Evolutionary conservation across 169 alveolate species (phyloP).

Genomic region (Plasmodium vinckei): DNA sequence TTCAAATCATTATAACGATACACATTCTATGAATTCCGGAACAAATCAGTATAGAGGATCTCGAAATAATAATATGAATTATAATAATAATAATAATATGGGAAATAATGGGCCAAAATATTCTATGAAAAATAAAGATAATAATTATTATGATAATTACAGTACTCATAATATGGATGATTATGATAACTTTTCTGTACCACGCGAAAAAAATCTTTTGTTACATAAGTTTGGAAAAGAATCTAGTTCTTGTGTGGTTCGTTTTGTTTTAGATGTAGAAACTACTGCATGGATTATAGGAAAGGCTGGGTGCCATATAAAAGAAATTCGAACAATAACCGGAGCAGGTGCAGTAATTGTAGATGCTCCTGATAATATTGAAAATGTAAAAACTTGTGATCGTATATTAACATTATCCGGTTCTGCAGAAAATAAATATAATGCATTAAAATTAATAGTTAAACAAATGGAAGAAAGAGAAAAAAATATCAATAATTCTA

Average conservation of each 20-base stretch:
- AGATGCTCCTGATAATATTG: constrained; percentile 69
- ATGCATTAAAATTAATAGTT: constrained; percentile 65
- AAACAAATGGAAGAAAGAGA: constrained; percentile 76
- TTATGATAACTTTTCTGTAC: constrained; percentile 44
- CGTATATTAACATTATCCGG: constrained; percentile 68
- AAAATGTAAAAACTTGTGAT: constrained; percentile 74
- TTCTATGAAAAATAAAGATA: constrained; percentile 49
- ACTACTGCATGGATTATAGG: constrained; percentile 76
- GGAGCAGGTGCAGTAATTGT: constrained; percentile 76
- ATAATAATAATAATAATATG: background rate
- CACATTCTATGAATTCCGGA: background rate
- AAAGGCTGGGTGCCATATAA: constrained; percentile 63
- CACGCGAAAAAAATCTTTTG: constrained; percentile 40
- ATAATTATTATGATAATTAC: constrained; percentile 19
- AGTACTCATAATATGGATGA: constrained; percentile 17
- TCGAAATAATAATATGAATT: background rate
- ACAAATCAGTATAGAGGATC: background rate
- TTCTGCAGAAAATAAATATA: constrained; percentile 71
- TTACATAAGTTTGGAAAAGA: constrained; percentile 58
- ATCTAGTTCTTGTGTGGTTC: constrained; percentile 57
- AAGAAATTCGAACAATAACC: constrained; percentile 62
- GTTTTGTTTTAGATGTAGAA: constrained; percentile 69
- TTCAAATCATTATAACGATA: background rate
- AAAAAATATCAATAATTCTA: constrained; percentile 55
- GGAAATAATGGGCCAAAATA: constrained; percentile 4